Percentiles rank a stretch among this genome's conserved stretches.
phyloP scores from a whole-genome alignment of 306 rosid genomes.

The Castanea mollissima region DNA sequence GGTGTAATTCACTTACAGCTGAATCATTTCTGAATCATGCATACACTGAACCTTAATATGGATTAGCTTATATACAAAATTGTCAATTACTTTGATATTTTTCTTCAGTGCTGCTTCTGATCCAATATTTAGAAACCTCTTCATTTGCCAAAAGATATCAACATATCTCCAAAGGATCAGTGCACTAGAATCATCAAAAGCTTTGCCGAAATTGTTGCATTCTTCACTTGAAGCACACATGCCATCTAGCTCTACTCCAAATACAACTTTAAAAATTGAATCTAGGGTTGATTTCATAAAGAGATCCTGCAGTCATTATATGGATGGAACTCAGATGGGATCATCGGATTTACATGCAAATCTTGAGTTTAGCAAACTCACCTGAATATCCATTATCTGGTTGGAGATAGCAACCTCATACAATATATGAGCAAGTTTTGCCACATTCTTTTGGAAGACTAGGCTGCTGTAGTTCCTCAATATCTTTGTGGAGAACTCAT shows the following conservation, averaged over 20 bases:
- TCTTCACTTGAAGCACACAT: slow-evolving; percentile 80
- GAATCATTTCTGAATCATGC: slow-evolving; percentile 31
- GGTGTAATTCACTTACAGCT: slow-evolving; percentile 36
- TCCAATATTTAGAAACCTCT: slow-evolving; percentile 65
- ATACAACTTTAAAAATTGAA: slow-evolving; percentile 76
- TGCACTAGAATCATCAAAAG: slow-evolving; percentile 66
- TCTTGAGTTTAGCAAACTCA: slow-evolving; percentile 6
- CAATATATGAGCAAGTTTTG: slow-evolving; percentile 51
- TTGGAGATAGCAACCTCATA: slow-evolving; percentile 52
- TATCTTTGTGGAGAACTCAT: slow-evolving; percentile 69
- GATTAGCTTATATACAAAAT: slow-evolving; percentile 55
- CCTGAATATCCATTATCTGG: slow-evolving; percentile 57
- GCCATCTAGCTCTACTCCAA: slow-evolving; percentile 70
- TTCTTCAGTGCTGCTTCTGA: slow-evolving; percentile 53
- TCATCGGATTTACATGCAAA: too few species aligned
- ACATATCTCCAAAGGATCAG: slow-evolving; percentile 54
- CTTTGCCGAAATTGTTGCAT: slow-evolving; percentile 49
- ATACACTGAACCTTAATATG: slow-evolving; percentile 41
- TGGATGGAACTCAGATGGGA: too few species aligned
- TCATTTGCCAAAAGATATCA: slow-evolving; percentile 68
- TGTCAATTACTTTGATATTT: slow-evolving; percentile 37
- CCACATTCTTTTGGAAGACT: slow-evolving; percentile 61
- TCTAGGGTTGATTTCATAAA: slow-evolving; percentile 62
- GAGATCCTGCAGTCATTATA: slow-evolving; percentile 38
- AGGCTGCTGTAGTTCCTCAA: slow-evolving; percentile 56